phyloP scores from a whole-genome alignment of 176 grass and related monocot genomes.

The Microstegium vimineum region DNA sequence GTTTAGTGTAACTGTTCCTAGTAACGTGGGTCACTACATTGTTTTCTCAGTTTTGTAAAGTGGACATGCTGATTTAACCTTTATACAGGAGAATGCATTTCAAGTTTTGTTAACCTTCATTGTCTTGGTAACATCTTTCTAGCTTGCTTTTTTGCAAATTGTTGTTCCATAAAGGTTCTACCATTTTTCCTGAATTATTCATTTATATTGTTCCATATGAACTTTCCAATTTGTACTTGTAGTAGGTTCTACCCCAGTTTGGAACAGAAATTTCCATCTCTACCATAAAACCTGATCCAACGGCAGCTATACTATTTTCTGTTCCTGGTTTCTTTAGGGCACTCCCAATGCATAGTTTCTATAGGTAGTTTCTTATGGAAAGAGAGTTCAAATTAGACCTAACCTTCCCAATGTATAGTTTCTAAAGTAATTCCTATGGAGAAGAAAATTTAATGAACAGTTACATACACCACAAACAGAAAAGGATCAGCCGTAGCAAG shows the following conservation, averaged over 20 bases:
- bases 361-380: background rate
- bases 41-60: conserved; percentile 9
- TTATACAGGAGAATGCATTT: background rate
- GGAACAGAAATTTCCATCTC: background rate
- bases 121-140: background rate
- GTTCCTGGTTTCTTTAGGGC: background rate
- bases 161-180: background rate
- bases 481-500: background rate
- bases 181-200: background rate
- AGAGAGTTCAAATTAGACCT: background rate
- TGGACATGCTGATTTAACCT: background rate
- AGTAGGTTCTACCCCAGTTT: background rate
- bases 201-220: background rate
- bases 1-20: background rate
- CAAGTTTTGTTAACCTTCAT: background rate
- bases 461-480: background rate
- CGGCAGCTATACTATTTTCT: background rate
- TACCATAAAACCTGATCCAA: background rate
- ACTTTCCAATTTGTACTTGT: background rate
- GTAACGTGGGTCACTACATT: background rate
- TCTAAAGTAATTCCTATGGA: background rate
- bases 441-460: background rate
- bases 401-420: background rate
- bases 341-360: background rate
- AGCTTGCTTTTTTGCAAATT: background rate